Percentiles rank a stretch among this genome's conserved stretches.
These are phyloP conservation scores for Dactylellina haptotyla DNA, from an alignment of 2,329 filamentous ascomycete species.

Conservation along the genomic window DNA sequence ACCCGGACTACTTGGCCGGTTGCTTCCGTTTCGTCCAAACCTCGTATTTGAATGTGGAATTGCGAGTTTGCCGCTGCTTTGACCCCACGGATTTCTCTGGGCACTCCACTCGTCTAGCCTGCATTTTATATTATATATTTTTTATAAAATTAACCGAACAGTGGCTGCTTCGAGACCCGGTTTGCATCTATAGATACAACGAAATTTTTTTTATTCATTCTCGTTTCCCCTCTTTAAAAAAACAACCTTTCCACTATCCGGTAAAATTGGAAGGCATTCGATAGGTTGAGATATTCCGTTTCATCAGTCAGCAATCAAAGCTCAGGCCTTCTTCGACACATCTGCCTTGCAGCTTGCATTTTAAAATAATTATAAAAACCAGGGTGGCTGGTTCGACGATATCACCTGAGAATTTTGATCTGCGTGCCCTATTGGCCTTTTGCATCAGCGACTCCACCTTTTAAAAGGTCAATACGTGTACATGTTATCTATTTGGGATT, in stretches of 20 bases:
- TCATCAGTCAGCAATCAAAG: not conserved
- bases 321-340: not conserved
- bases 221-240: conserved; percentile 29
- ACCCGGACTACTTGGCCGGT: conserved; percentile 5
- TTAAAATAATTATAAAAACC: conserved; percentile 15
- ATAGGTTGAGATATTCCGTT: not conserved
- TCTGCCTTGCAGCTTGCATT: not conserved
- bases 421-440: not conserved
- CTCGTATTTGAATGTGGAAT: conserved; percentile 8
- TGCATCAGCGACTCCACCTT: too few relatives aligned
- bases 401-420: not conserved
- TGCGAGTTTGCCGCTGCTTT: conserved; percentile 31
- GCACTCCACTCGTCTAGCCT: conserved; percentile 15
- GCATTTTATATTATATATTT: conserved; percentile 26
- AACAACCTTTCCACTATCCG: conserved; percentile 19
- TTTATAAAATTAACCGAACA: conserved; percentile 29
- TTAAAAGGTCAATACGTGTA: too few relatives aligned
- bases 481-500: too few relatives aligned
- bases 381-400: not conserved
- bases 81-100: not conserved
- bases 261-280: conserved; percentile 15
- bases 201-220: not conserved
- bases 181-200: not conserved
- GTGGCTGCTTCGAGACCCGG: conserved; percentile 10
- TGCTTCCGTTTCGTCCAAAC: conserved; percentile 8